These are phyloP conservation scores for Limnomonas spitsbergensis DNA, from an alignment of 139 green algal species.

Conservation along the genomic window DNA sequence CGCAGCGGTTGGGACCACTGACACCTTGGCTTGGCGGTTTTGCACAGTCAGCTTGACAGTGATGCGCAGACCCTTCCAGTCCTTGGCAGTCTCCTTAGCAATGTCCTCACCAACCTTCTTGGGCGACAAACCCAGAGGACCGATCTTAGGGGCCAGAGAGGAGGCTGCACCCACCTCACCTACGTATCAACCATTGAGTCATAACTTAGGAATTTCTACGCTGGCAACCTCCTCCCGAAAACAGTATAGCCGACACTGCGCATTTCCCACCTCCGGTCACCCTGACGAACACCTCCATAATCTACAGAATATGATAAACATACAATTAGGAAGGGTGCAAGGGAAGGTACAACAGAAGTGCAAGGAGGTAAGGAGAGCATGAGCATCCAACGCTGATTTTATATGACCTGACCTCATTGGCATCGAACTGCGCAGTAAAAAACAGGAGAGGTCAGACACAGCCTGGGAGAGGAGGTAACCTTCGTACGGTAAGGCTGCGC, in stretches of 20 bases:
- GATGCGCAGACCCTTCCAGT: conserved; percentile 98
- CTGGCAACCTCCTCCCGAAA: not conserved
- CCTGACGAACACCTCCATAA: conserved; percentile 92
- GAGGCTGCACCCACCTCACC: conserved; percentile 95
- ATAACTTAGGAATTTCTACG: too few species aligned
- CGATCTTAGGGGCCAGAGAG: conserved; percentile 98
- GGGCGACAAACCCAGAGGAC: conserved; percentile 96
- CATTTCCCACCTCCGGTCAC: conserved; percentile 76
- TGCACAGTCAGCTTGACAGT: conserved; percentile 98
- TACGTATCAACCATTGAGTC: not conserved
- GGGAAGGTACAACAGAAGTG: too few species aligned
- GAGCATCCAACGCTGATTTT: not conserved
- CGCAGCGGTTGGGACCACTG: conserved; percentile 91
- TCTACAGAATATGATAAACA: conserved; percentile 7
- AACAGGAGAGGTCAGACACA: not conserved
- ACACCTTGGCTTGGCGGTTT: conserved; percentile 97
- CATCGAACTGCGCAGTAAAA: conserved; percentile 5
- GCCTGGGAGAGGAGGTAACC: too few species aligned
- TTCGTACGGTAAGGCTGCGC: not conserved
- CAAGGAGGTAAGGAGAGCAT: not conserved
- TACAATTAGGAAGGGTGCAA: not conserved
- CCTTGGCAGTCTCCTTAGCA: conserved; percentile 98
- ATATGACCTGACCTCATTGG: not conserved
- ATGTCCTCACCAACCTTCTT: conserved; percentile 99
- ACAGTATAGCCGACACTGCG: not conserved